Base-by-base conservation (phyloP, 1,284 basidiomycete genomes). In the Malassezia sympodialis region DNA sequence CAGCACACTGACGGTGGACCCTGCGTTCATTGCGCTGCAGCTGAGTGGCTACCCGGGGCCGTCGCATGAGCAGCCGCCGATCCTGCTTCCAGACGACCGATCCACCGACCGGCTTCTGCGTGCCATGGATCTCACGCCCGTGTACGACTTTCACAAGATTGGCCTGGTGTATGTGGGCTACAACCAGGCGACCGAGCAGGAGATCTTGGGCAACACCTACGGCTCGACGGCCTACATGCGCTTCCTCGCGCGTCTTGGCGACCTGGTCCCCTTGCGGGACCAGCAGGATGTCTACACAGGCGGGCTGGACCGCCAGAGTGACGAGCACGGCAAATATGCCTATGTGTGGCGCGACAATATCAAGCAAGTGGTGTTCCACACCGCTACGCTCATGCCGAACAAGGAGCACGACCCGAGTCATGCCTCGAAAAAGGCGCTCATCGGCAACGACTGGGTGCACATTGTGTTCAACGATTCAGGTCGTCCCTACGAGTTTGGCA, bases 321-420 rank as follows among this genome's bases (percentile, higher is more conserved):
- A 96, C 73, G 89, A 96, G 47, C 72, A 74, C 47, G 72, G 72
- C 37, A 71, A 70, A 58, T 69, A 72, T 37, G 71, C 71, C 12
- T 98, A 98, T 69, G 90, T 91, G 0, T 98, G 93, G 91, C 91
- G 90, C 85, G 90, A 99, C 76, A 90, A 96, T 69, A 91, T 96
- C 41, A 85, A 86, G 15, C 94, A 98, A 73, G 83, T 96, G 56
- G 81, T 96, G 49, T 99, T 89, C 76, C 94, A 98, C 76, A 86
- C 90, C 1, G 87, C 93, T 2, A 98, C 94, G 1, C 83, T 99
- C 77, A 98, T 98, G 94, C 94, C 94, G n/a, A 67, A 68, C 53
- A 49, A 62, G 35, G 51, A 52, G 32, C 55, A 51, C 28, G 72
- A 74, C 47, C 60, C 63, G 19, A 69, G 51, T 11, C 59, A 59